Evolutionary conservation across 345 rosid species (phyloP).

Genomic region (Corchorus capsularis): DNA sequence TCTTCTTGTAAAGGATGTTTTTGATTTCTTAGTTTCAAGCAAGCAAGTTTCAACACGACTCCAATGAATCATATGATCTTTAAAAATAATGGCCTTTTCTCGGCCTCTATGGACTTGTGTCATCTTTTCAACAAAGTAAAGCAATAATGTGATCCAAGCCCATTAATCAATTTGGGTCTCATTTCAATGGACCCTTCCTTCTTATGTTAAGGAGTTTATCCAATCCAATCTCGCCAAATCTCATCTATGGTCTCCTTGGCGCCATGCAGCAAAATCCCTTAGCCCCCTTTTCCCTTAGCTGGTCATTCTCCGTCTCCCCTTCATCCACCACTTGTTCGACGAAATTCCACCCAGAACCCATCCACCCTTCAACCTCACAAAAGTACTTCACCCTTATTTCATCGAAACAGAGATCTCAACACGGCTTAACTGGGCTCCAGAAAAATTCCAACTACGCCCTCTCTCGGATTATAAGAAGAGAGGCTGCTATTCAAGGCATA

Average conservation of each 20-base stretch:
- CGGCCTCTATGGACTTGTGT: too few species aligned
- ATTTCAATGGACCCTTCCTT: too few species aligned
- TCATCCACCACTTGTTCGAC: slow-evolving; percentile 39
- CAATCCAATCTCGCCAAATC: background rate
- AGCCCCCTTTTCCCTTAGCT: background rate
- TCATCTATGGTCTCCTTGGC: background rate
- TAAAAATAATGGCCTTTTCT: too few species aligned
- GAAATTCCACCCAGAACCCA: slow-evolving; percentile 34
- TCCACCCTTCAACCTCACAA: slow-evolving; percentile 11
- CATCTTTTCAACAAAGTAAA: too few species aligned
- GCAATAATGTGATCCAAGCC: too few species aligned
- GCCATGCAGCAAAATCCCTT: slow-evolving; percentile 21
- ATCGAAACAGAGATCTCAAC: slow-evolving; percentile 30
- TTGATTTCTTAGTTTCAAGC: too few species aligned
- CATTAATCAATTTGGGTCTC: too few species aligned
- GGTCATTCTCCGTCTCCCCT: slow-evolving; percentile 20
- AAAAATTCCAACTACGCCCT: slow-evolving; percentile 53
- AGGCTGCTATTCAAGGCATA: slow-evolving; percentile 62
- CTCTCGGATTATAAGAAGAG: slow-evolving; percentile 66
- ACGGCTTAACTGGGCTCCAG: slow-evolving; percentile 35
- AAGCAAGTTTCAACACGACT: too few species aligned
- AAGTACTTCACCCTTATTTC: slow-evolving; percentile 9
- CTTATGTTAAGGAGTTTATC: background rate
- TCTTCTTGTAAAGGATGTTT: too few species aligned
- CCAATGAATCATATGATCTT: too few species aligned